Percentiles rank a stretch among this genome's conserved stretches.
These are phyloP conservation scores for Lagenaria siceraria DNA, from an alignment of 306 rosid species.

Conservation along the genomic window DNA sequence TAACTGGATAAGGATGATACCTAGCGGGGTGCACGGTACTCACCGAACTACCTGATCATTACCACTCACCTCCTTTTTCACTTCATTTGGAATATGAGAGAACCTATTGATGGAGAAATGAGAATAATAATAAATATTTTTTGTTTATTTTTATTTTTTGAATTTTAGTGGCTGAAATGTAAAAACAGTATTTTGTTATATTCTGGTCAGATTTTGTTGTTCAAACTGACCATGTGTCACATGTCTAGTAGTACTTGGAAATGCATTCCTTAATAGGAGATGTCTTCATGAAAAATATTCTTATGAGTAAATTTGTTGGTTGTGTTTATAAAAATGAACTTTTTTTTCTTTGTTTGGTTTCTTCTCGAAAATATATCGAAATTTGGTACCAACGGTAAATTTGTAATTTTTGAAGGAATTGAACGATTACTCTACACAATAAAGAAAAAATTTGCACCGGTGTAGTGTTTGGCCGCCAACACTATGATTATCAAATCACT, in stretches of 20 bases:
- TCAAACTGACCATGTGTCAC: background rate
- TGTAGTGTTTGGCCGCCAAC: no score
- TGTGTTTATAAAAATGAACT: no score
- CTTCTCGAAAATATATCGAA: no score
- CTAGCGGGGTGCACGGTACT: background rate
- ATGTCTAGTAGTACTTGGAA: background rate
- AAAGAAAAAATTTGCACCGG: no score
- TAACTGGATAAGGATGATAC: background rate
- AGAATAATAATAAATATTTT: no score
- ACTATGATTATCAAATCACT: no score
- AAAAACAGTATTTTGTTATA: background rate
- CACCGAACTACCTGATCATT: background rate
- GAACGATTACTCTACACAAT: no score
- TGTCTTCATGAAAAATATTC: no score
- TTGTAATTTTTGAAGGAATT: no score
- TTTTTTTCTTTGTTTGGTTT: no score
- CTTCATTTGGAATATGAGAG: background rate
- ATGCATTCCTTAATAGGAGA: background rate
- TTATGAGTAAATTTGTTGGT: no score
- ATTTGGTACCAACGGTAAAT: no score
- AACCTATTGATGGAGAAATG: background rate
- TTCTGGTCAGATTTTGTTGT: background rate
- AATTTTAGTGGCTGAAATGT: background rate
- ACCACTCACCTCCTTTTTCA: background rate
- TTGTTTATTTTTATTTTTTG: background rate